These are phyloP conservation scores for Stachybotrys chartarum DNA, from an alignment of 2,329 filamentous ascomycete genomes.

Conservation along the genomic window DNA sequence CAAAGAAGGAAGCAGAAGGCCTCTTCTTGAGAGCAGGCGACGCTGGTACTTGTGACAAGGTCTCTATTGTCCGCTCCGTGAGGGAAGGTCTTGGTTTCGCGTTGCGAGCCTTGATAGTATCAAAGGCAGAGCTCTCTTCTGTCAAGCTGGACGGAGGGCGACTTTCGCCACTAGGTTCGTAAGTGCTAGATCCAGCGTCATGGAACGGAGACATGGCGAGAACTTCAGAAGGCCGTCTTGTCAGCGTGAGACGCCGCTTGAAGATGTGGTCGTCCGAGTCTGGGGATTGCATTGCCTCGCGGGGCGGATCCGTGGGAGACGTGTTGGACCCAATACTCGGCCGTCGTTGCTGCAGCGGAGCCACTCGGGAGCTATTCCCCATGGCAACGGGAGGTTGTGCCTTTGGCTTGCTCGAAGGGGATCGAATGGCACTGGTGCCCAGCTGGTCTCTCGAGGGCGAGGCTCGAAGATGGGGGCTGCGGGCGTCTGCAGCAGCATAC, in stretches of 20 bases:
- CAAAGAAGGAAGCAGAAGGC: conserved; percentile 66
- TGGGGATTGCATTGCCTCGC: conserved; percentile 8
- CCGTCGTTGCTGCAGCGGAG: conserved; percentile 12
- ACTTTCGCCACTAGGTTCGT: conserved; percentile 9
- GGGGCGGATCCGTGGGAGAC: conserved; percentile 14
- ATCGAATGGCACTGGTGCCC: conserved; percentile 15
- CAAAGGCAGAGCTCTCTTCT: conserved; percentile 9
- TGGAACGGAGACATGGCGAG: conserved; percentile 16
- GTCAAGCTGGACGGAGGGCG: conserved; percentile 11
- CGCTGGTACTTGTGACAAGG: conserved; percentile 67
- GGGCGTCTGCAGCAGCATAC: conserved; percentile 20
- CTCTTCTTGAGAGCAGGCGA: conserved; percentile 65
- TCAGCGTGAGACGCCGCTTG: conserved; percentile 19
- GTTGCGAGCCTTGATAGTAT: conserved; percentile 12
- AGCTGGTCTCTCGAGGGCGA: conserved; percentile 33
- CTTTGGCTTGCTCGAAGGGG: conserved; percentile 10
- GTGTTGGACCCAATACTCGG: conserved; percentile 13
- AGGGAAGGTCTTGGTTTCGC: conserved; percentile 49
- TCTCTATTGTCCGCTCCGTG: conserved; percentile 80
- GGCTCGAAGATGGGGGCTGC: conserved; percentile 32
- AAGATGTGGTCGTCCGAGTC: conserved; percentile 15
- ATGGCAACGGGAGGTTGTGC: conserved; percentile 10
- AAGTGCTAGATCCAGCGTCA: conserved; percentile 9
- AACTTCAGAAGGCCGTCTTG: conserved; percentile 20
- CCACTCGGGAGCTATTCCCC: conserved; percentile 7